Evolutionary conservation across 2,329 filamentous ascomycete species (phyloP).

Genomic region (Stachybotrys elegans): DNA sequence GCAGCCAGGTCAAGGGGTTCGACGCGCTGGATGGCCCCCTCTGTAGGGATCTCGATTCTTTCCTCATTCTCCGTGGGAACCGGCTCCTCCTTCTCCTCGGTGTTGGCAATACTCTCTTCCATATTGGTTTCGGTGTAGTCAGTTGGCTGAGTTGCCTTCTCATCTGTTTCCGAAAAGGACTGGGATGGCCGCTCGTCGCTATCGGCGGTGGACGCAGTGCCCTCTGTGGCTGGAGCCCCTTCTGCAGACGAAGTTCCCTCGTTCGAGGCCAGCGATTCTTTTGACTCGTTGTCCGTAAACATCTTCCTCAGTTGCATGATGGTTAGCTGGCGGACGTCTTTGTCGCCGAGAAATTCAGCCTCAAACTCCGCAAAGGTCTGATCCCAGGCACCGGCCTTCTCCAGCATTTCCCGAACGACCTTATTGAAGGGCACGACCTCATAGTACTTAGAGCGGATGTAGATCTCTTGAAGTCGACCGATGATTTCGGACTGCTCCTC

Average conservation of each 20-base stretch:
- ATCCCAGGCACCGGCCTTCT: constrained; percentile 93
- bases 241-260: constrained; percentile 49
- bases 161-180: constrained; percentile 40
- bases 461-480: constrained; percentile 78
- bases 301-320: constrained; percentile 91
- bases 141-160: constrained; percentile 39
- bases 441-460: constrained; percentile 92
- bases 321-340: constrained; percentile 88
- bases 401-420: constrained; percentile 83
- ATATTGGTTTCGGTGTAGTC: constrained; percentile 30
- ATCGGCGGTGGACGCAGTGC: constrained; percentile 51
- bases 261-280: constrained; percentile 64
- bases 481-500: constrained; percentile 75
- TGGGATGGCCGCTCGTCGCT: constrained; percentile 42
- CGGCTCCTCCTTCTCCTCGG: constrained; percentile 13
- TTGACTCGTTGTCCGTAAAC: constrained; percentile 85
- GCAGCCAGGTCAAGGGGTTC: constrained; percentile 46
- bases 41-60: constrained; percentile 23
- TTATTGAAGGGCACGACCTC: constrained; percentile 92
- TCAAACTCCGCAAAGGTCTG: constrained; percentile 87
- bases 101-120: constrained; percentile 23
- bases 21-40: constrained; percentile 38
- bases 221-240: constrained; percentile 52
- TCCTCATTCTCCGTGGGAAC: background rate
- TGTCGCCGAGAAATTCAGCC: constrained; percentile 89